Conservation (phyloP, 164 flowering plant genomes). For the Akebia trifoliata region DNA sequence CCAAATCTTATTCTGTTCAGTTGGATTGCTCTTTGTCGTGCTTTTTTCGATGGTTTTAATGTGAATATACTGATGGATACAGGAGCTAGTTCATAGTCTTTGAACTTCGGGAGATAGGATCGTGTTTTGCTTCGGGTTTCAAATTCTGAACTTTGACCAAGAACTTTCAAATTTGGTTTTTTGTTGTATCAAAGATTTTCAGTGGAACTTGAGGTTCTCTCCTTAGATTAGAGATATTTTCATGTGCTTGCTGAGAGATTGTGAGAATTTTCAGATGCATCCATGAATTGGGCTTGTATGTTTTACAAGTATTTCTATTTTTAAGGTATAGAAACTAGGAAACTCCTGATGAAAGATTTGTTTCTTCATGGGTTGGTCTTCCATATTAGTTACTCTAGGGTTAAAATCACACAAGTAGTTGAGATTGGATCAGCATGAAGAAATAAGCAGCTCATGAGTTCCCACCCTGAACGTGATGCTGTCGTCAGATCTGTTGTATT, state of each 20-base stretch:
- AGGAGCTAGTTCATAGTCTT: not conserved
- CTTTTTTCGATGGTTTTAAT: constrained; percentile 6
- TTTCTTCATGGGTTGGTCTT: not conserved
- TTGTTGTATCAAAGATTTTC: not conserved
- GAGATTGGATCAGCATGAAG: too few relatives aligned
- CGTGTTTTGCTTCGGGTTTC: constrained; percentile 3
- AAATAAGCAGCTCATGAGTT: too few relatives aligned
- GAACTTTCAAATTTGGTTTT: constrained; percentile 1
- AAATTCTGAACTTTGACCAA: constrained; percentile 1
- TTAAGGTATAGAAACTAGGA: not conserved
- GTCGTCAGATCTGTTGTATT: too few relatives aligned
- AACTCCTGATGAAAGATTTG: not conserved
- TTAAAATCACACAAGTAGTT: too few relatives aligned
- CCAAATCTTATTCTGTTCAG: constrained; percentile 5
- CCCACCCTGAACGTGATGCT: too few relatives aligned
- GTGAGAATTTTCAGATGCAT: not conserved
- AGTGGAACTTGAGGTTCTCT: constrained; percentile 1
- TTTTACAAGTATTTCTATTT: not conserved
- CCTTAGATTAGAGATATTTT: not conserved
- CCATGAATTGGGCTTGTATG: not conserved
- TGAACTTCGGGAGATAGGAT: constrained; percentile 4
- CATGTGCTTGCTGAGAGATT: not conserved
- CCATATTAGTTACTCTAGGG: too few relatives aligned
- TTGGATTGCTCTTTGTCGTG: constrained; percentile 3
- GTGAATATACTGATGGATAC: constrained; percentile 10